Base-by-base conservation (phyloP, 345 rosid species). In the Draba incana region DNA sequence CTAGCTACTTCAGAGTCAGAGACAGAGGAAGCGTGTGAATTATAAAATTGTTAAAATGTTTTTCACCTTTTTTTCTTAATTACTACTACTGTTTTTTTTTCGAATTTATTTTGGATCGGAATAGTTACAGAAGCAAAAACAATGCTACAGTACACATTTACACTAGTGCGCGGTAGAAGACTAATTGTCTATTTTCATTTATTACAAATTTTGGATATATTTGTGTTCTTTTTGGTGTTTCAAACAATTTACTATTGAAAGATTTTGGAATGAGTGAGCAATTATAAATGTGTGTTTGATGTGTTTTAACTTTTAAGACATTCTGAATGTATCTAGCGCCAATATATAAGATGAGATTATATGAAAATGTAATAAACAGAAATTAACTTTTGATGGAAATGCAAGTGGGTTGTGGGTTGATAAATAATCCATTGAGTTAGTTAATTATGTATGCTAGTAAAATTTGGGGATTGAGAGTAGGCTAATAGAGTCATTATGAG, bases 401-500 rank as follows among this genome's bases (percentile, higher is more conserved):
- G 66, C 10, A 47, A 6, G 50, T 37, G 48, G 31, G 66, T 39
- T 51, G 50, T 37, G 48, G 31, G 66, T 39, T 51, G 9, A 57
- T 10, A 6, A 20, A 14, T 35, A 35, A 13, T 1, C 1, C 33
- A 13, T 46, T 33, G 30, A 35, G 62, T 13, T 33, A 24, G 12
- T 8, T 2, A 4, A 31, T 10, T 7, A 39, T 45, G 68, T 7
- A 47, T 45, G 72, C 73, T 60, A 67, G 68, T 74, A 25, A 53
- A 14, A 14, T 55, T 59, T 74, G 14, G 77, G 78, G 73, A 67
- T 74, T 67, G 73, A 53, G 68, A 61, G 78, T 74, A 74, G 78
- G 78, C 68, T 67, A 60, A 74, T 74, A 74, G 78, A 39, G 63
- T 67, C 63, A 74, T 74, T 52, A 67, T 74, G 64, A 74, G 45